Conservation (phyloP, 331 rosid genomes). For the Malus hybrid region DNA sequence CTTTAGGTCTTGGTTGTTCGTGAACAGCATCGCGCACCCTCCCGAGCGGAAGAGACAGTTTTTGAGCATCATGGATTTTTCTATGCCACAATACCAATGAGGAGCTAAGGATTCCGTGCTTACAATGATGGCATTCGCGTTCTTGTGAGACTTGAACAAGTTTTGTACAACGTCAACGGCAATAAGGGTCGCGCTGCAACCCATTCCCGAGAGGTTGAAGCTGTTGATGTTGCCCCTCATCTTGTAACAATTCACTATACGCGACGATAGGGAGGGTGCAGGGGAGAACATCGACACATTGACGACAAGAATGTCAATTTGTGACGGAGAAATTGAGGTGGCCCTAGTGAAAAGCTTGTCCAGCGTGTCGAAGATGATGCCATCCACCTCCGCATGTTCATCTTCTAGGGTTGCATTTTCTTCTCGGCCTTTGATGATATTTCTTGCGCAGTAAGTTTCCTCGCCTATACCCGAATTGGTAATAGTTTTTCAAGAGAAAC, state of each 20-base stretch:
- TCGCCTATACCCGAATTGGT: conserved; percentile 31
- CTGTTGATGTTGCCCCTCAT: conserved; percentile 20
- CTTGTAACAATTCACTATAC: conserved; percentile 19
- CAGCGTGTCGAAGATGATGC: conserved; percentile 8
- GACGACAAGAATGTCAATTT: conserved; percentile 27
- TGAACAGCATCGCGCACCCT: conserved; percentile 21
- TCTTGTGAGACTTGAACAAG: conserved; percentile 13
- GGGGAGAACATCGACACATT: conserved; percentile 30
- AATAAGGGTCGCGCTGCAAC: conserved; percentile 29
- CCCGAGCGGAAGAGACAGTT: conserved; percentile 24
- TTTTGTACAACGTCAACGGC: conserved; percentile 20
- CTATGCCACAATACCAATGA: conserved; percentile 17
- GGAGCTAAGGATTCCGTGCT: conserved; percentile 24
- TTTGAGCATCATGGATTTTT: conserved; percentile 20
- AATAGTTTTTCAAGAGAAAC: conserved; percentile 4
- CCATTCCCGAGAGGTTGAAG: conserved; percentile 37
- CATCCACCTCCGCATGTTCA: conserved; percentile 18
- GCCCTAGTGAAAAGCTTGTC: conserved; percentile 23
- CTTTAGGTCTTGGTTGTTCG: conserved; percentile 7
- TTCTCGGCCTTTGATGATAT: conserved; percentile 14
- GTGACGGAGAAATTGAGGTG: background rate
- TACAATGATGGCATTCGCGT: conserved; percentile 18
- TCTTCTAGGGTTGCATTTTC: background rate
- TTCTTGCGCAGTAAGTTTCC: conserved; percentile 26
- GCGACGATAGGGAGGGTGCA: conserved; percentile 21